Evolutionary conservation across 2,329 filamentous ascomycete genomes (phyloP), one percentile per base, ranked within the genome.

Genomic region (Fusarium papillatum): DNA sequence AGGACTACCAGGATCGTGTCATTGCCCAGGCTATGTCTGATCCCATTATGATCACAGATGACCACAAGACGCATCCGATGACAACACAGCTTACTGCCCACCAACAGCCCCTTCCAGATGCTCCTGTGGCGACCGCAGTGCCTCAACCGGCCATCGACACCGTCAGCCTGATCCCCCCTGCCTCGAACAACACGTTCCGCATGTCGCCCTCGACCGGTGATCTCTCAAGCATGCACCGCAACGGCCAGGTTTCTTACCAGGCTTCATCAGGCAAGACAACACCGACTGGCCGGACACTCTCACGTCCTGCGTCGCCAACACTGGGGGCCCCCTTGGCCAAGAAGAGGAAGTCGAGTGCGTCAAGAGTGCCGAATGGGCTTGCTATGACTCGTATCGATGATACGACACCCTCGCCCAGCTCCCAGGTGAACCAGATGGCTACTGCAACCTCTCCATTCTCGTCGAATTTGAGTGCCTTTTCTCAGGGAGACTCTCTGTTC

Each of bases 41-140:
- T 67, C 94, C 95, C 1, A 98, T 98, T 76, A 96, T 98, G 90
- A 98, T 98, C 75, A 98, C 97, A 1, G 96, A 99, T 82, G 96
- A 99, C 81, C 96, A 98, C 87, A 98, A 98, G 86, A 98, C 95
- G 10, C 94, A 95, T 78, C 80, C 82, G 7, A 81, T 81, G 69
- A 76, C 82, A 68, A 74, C 82, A 8, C 80, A 82, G 39, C 60
- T 78, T 8, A 70, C 76, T 9, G 70, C 80, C 19, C 66, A 68
- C 57, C 81, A 81, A 46, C 74, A 77, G n/a, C 70, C 76, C 19
- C 78, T 82, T 60, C 78, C 81, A 8, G 83, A 84, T 61, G 59
- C 70, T 17, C 29, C 71, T 26, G 62, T 72, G 9, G 46, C 80
- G n/a, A 67, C 66, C 13, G 64, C 78, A 24, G 63, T 76, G 17